Evolutionary conservation across 345 rosid genomes (phyloP), one percentile per base, ranked within the genome.

Genomic region (Citrus trifoliata): DNA sequence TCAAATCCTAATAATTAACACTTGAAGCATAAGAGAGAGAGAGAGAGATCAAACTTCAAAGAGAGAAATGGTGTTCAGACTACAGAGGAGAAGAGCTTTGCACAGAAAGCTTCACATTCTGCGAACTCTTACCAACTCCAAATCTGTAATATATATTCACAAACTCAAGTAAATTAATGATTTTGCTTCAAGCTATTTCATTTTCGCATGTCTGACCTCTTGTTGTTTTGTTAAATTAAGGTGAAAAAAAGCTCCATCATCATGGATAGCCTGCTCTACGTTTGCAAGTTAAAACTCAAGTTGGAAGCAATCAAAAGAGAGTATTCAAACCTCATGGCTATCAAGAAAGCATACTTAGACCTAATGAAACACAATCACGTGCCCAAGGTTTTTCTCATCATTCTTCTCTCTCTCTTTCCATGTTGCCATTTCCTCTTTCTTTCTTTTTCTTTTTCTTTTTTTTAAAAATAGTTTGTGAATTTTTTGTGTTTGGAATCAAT

Each of bases 211-310:
- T 12, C 1, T 2, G 12, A 10, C 12, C 18, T 1, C 6, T 28
- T 64, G 24, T 10, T 75, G 7, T 70, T 70, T 32, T 80, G 25
- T 68, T 69, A 56, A 46, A 76, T 62, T 67, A 82, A 91, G 97
- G 91, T 80, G 76, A 76, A 85, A 78, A 81, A 72, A 82, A 86
- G 79, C 28, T 86, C 87, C 71, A 56, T 78, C 48, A 40, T 85
- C 70, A 77, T 72, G 81, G 93, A 87, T 59, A 79, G 87, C 81
- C 79, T 91, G 73, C 82, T 85, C 28, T 83, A 85, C 83, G 87
- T 88, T 75, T 76, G 63, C 87, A 83, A 86, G 84, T 91, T 93
- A 78, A 89, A 86, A 82, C 87, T 87, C 76, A 81, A 85, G 85
- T 70, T 91, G 85, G 87, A 89, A 79, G 89, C 90, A 59, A 73